phyloP scores from a whole-genome alignment of 2,329 filamentous ascomycete species.

The Aphanocladium album region DNA sequence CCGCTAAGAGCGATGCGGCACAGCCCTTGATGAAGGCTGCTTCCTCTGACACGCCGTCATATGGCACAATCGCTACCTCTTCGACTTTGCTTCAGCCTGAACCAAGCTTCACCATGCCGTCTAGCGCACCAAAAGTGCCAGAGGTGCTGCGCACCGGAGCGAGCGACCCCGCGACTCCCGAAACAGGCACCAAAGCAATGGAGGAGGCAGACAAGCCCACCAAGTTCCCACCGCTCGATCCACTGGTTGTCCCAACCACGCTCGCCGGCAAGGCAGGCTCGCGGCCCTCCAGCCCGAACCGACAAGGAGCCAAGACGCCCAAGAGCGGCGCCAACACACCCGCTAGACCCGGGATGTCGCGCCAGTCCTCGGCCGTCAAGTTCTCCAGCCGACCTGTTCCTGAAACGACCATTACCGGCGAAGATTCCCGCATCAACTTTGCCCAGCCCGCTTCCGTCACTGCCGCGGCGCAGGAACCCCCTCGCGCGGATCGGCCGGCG shows the following conservation, averaged over 20 bases:
- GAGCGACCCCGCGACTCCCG: not conserved
- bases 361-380: conserved; percentile 49
- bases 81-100: conserved; percentile 3
- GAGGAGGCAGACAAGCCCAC: not conserved
- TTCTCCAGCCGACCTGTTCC: conserved; percentile 73
- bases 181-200: not conserved
- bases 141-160: conserved; percentile 13
- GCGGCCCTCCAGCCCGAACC: conserved; percentile 23
- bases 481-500: conserved; percentile 31
- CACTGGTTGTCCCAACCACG: not conserved
- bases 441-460: conserved; percentile 30
- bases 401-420: conserved; percentile 59
- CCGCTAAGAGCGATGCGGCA: not conserved
- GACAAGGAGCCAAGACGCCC: conserved; percentile 12
- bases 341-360: conserved; percentile 43
- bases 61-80: conserved; percentile 10
- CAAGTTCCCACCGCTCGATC: conserved; percentile 1
- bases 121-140: not conserved
- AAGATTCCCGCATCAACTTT: conserved; percentile 67
- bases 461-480: too few species aligned
- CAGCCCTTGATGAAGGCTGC: not conserved
- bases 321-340: conserved; percentile 15
- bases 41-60: not conserved
- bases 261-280: conserved; percentile 5
- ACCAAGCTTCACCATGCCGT: not conserved